Percentiles rank a stretch among this genome's conserved stretches.
phyloP scores from a whole-genome alignment of 768 basidiomycete genomes.

The Mycena belliarum region DNA sequence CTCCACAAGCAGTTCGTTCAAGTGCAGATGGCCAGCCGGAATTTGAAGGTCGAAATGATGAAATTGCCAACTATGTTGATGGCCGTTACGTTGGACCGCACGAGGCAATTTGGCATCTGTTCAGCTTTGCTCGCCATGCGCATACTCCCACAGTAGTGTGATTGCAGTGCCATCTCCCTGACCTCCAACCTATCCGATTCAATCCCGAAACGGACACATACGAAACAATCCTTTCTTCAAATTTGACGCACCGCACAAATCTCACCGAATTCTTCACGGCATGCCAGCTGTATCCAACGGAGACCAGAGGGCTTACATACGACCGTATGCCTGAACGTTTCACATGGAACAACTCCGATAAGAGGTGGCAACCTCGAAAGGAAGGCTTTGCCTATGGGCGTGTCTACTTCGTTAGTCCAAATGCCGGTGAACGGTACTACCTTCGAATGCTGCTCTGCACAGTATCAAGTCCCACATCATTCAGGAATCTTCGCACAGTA shows the following conservation, averaged over 20 bases:
- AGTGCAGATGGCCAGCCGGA: too few species aligned
- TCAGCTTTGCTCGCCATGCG: constrained; percentile 30
- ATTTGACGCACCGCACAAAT: too few species aligned
- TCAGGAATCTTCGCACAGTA: constrained; percentile 27
- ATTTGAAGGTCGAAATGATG: constrained; percentile 34
- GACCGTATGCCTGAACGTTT: too few species aligned
- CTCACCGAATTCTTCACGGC: too few species aligned
- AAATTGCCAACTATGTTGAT: background rate
- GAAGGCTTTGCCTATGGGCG: constrained; percentile 29
- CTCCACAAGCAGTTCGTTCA: too few species aligned
- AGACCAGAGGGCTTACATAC: too few species aligned
- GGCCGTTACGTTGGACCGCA: background rate
- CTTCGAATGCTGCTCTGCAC: constrained; percentile 39
- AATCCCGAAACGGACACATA: constrained; percentile 21
- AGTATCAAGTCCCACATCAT: constrained; percentile 35
- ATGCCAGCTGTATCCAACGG: too few species aligned
- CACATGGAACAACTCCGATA: background rate
- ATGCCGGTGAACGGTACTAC: constrained; percentile 38
- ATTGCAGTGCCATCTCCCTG: constrained; percentile 32
- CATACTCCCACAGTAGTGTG: constrained; percentile 31
- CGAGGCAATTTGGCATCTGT: background rate
- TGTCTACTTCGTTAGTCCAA: constrained; percentile 34
- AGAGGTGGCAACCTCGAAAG: constrained; percentile 9
- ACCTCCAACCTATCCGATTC: constrained; percentile 33
- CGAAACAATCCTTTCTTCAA: constrained; percentile 8